Evolutionary conservation across 805 yeast genomes (phyloP), one percentile per base, ranked within the genome.

Genomic region (Teunomyces aglyptinius): DNA sequence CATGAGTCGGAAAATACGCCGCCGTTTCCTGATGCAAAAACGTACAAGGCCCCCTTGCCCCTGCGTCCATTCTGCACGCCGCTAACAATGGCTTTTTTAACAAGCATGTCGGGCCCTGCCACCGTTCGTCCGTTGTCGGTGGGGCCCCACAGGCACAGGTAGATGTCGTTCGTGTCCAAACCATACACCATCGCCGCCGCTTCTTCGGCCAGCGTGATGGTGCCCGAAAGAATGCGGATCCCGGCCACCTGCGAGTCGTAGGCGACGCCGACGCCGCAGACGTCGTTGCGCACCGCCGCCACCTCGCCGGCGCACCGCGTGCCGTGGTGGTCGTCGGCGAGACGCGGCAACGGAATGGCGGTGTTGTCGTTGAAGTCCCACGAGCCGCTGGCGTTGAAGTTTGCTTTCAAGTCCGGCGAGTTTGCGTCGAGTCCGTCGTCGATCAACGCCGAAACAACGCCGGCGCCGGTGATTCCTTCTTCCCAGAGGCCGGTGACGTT

Each of bases 61-160:
- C 75, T 63, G 52, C 99, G 75, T 16, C 99, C 99, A 22, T 86
- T 84, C 52, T 78, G 82, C 12, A 89, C 77, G 44, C 97, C 97
- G 58, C 83, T 86, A n/a, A 87, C 62, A 64, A 94, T 77, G 1
- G 98, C 95, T 50, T 87, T 82, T 57, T 80, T 78, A 5, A 92
- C 96, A 24, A 92, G 58, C 28, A 70, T 63, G 19, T 88, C 87
- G 0, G 99, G 99, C 3, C 81, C 94, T 44, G 88, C 90, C 76
- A 94, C 80, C 1, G 96, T 80, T 47, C 65, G 75, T 0, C 99
- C 99, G 63, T 92, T 88, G 64, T 94, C 99, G 2, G 89, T 79
- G 2, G 99, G 99, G 6, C 99, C 99, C 99, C 99, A 94, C 3
- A 97, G 89, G 65, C 99, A 94, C 3, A 96, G 88, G 63, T 90